Evolutionary conservation across 768 basidiomycete species (phyloP), one percentile per base, ranked within the genome.

Genomic region (Auriscalpium vulgare): DNA sequence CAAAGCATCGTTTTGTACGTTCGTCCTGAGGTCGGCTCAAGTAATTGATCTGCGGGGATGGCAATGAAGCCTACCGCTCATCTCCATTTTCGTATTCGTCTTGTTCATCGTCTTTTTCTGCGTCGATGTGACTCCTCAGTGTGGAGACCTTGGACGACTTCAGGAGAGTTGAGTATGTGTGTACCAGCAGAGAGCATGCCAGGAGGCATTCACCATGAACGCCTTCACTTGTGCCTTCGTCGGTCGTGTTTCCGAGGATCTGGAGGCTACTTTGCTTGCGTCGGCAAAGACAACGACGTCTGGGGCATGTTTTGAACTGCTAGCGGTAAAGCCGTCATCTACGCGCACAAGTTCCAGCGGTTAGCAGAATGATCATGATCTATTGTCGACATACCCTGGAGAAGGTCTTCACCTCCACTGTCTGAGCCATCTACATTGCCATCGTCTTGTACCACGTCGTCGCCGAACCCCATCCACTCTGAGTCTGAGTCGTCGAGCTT

Each of bases 81-180:
- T 68, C 57, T 11, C 67, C 63, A 53, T 67, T 69, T 45, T 62
- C 56, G 51, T 67, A 65, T 50, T 57, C 50, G 53, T 16, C 48
- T 48, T 58, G 50, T 13, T 58, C 38, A 14, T 50, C 19, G 37
- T 61, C 29, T 36, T 58, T 59, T 11, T 64, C 54, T 1, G 62
- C 50, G 10, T 53, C 52, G 13, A 37, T 53, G 36, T 76, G 73
- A 55, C 74, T 65, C 23, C 75, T 76, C 34, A 91, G 57, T 62
- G 82, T 85, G 17, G 80, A 76, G 21, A 89, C 79, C 71, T 86
- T 91, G 21, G 91, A 89, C 3, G 90, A 93, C 90, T 91, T 57
- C 19, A 38, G n/a, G 37, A 6, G 9, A 21, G 36, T 46, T 48
- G 50, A 45, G 49, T 53, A 50, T 48, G 44, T 51, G 60, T 43